Evolutionary conservation across 257 asterid species (phyloP).

Genomic region (Lithospermum erythrorhizon): DNA sequence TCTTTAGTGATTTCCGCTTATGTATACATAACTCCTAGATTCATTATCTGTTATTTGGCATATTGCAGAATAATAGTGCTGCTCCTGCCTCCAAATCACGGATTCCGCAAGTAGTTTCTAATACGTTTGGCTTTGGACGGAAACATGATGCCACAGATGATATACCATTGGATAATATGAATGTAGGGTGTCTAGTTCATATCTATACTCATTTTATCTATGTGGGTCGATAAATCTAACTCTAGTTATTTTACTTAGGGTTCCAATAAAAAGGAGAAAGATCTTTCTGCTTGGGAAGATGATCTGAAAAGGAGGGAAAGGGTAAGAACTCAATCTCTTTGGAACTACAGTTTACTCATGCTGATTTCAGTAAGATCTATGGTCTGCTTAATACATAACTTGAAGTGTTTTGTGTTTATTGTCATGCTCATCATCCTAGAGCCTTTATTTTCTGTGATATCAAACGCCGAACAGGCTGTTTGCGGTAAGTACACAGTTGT

Average conservation of each 20-base stretch:
- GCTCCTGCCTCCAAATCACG: constrained; percentile 63
- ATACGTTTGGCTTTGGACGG: constrained; percentile 82
- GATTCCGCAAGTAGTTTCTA: constrained; percentile 66
- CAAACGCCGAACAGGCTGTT: constrained; percentile 49
- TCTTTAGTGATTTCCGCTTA: not conserved
- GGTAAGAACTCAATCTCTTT: constrained; percentile 31
- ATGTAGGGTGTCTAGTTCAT: constrained; percentile 37
- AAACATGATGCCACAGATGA: constrained; percentile 91
- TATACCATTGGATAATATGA: constrained; percentile 70
- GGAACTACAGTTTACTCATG: not conserved
- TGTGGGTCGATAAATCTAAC: not conserved
- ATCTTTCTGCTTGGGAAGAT: constrained; percentile 79
- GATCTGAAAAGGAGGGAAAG: constrained; percentile 78
- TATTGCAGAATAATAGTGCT: constrained; percentile 54
- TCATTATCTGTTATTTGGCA: not conserved
- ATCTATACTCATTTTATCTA: constrained; percentile 1
- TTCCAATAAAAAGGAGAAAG: constrained; percentile 61
- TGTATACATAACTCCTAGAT: not conserved
- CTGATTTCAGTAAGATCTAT: not conserved
- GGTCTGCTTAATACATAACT: not conserved
- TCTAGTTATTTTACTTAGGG: constrained; percentile 26
- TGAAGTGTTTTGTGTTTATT: not conserved
- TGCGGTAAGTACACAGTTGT: constrained; percentile 30
- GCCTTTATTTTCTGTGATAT: constrained; percentile 27
- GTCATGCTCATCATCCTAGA: not conserved